These are phyloP conservation scores for Entrophospora sp. DNA, from an alignment of 192 early-diverging fungal genomes.

Conservation along the genomic window DNA sequence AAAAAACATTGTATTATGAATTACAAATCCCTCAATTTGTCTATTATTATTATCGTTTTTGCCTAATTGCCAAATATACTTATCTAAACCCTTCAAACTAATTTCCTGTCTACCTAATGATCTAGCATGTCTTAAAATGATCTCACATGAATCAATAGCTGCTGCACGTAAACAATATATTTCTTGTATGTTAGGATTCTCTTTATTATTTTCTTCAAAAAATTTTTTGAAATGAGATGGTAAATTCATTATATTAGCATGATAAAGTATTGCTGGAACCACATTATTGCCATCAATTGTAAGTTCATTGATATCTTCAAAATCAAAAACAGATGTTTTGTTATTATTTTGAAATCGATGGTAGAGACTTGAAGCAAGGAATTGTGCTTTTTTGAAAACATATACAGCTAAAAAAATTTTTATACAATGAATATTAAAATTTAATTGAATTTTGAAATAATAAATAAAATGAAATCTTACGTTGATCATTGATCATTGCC, in stretches of 20 bases:
- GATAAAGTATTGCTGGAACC: slow-evolving; percentile 55
- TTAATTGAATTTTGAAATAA: background rate
- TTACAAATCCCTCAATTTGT: slow-evolving; percentile 43
- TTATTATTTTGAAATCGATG: slow-evolving; percentile 48
- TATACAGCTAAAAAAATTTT: slow-evolving; percentile 35
- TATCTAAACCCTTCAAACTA: slow-evolving; percentile 45
- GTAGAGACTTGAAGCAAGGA: slow-evolving; percentile 56
- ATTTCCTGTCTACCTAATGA: slow-evolving; percentile 28
- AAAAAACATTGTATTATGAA: slow-evolving; percentile 62
- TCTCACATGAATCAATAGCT: slow-evolving; percentile 53
- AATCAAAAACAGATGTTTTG: slow-evolving; percentile 46
- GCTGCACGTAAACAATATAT: slow-evolving; percentile 61
- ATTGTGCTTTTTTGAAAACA: slow-evolving; percentile 71
- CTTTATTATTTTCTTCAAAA: slow-evolving; percentile 31
- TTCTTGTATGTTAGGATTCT: slow-evolving; percentile 40
- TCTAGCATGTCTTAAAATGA: slow-evolving; percentile 39
- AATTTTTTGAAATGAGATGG: slow-evolving; percentile 40
- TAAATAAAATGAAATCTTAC: slow-evolving; percentile 16
- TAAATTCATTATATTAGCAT: slow-evolving; percentile 42
- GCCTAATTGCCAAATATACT: slow-evolving; percentile 68
- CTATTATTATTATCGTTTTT: slow-evolving; percentile 58
- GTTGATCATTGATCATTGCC: slow-evolving; percentile 35
- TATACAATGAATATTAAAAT: background rate
- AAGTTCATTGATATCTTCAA: slow-evolving; percentile 52
- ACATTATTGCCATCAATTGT: slow-evolving; percentile 74